Evolutionary conservation across 768 basidiomycete species (phyloP).

Genomic region (Gelatoporia subvermispora): DNA sequence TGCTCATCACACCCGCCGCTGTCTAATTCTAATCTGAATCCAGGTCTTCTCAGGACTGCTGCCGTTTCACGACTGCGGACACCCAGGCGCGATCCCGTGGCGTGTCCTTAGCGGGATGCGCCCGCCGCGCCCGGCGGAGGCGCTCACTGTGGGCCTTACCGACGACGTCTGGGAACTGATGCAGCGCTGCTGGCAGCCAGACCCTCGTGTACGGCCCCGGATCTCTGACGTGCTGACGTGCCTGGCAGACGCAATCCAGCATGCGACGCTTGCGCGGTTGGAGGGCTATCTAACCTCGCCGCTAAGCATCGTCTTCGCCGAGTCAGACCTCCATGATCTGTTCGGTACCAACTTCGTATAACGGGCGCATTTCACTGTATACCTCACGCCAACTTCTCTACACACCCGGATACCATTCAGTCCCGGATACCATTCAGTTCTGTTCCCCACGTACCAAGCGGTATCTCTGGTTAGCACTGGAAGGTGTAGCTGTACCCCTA

Average conservation of each 20-base stretch:
- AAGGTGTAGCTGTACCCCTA: no score
- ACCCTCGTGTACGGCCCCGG: background rate
- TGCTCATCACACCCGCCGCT: background rate
- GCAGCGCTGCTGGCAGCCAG: constrained; percentile 1
- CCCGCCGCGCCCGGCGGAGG: background rate
- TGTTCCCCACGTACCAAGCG: no score
- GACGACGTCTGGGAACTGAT: constrained; percentile 1
- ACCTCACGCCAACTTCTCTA: no score
- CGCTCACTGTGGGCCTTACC: background rate
- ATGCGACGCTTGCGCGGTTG: no score
- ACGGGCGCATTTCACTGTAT: no score
- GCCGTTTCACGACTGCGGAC: background rate
- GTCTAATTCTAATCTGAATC: background rate
- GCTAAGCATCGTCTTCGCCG: no score
- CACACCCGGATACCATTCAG: no score
- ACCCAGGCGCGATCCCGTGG: background rate
- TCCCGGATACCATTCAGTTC: no score
- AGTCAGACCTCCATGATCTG: no score
- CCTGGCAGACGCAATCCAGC: background rate
- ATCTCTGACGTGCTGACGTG: background rate
- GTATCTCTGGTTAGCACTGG: no score
- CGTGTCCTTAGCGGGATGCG: background rate
- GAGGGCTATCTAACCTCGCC: no score
- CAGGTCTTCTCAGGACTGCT: constrained; percentile 1
- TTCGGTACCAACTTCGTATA: no score